Evolutionary conservation across 805 yeast genomes (phyloP), one percentile per base, ranked within the genome.

Genomic region (Metschnikowia matae): DNA sequence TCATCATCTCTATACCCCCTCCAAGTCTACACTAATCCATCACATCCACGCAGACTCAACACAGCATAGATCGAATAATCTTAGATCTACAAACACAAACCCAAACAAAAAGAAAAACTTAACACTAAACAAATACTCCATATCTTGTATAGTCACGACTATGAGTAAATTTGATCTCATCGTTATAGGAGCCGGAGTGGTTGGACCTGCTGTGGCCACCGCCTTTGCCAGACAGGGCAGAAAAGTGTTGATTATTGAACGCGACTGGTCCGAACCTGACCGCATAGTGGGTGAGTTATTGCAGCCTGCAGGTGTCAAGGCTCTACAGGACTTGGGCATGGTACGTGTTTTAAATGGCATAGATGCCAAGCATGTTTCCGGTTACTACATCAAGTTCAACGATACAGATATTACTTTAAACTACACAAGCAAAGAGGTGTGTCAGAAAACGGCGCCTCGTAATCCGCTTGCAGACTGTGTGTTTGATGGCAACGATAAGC

Each of bases 171-270:
- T 48, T 68, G 99, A 94, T 63, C 92, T 85, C 46, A 83, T 92
- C 39, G 86, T 94, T 23, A 83, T 94, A 37, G 99, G 99, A n/a
- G 97, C 98, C n/a, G 99, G 99, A 49, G 96, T 92, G 18, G 85
- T 89, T 21, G 99, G 99, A 1, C 97, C 99, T 2, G 84, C 92
- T 49, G 77, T 92, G 17, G 97, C 97, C 40, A 86, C 90, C 1
- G 90, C 87, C 3, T 71, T 94, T 49, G 98, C 96, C 0, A 79
- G 92, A 59, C 95, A 88, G 62, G 98, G 98, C 32, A 78, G 96
- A 57, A 77, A 78, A 46, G 97, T 94, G 6, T 67, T 86, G 47
- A 76, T 86, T 18, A 74, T 86, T 15, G 99, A 94, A 65, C 79
- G 97, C 54, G 97, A 89, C 63, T 88, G 97, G 89, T 67, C 81